phyloP scores from a whole-genome alignment of 345 rosid genomes.

The Acer yangbiense region DNA sequence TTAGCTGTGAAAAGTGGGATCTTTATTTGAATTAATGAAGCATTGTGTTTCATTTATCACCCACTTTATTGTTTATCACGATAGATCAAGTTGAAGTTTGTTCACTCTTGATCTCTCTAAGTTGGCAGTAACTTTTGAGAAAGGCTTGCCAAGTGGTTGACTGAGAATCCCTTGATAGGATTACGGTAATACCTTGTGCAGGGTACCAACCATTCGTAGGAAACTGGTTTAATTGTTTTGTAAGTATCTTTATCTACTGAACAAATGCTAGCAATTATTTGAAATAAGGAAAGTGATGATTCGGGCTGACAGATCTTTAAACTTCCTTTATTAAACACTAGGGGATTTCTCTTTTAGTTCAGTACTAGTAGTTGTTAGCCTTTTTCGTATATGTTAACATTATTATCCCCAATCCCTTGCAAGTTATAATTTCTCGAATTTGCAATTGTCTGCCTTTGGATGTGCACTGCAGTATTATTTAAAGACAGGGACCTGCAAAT shows the following conservation, averaged over 20 bases:
- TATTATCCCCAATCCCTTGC: not conserved
- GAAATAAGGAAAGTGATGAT: not conserved
- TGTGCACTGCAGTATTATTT: conserved; percentile 58
- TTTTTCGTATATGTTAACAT: not conserved
- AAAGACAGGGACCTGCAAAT: conserved; percentile 88
- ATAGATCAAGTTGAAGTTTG: not conserved
- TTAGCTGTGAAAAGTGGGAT: not conserved
- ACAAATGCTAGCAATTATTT: not conserved
- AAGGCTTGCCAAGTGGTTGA: conserved; percentile 3
- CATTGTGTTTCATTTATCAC: not conserved
- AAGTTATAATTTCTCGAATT: conserved; percentile 3
- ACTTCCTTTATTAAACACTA: not conserved
- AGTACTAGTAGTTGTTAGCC: conserved; percentile 2
- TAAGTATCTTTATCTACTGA: not conserved
- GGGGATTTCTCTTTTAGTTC: not conserved
- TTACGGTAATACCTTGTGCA: not conserved
- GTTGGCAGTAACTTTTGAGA: not conserved
- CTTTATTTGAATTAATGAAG: not conserved
- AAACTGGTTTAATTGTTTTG: not conserved
- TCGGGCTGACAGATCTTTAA: no score
- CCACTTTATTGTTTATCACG: not conserved
- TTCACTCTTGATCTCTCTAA: not conserved
- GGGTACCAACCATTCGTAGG: not conserved
- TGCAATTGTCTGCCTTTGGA: not conserved
- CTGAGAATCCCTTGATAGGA: conserved; percentile 11